Percentiles rank a stretch among this genome's conserved stretches.
These are phyloP conservation scores for Sarocladium oryzae DNA, from an alignment of 2,329 filamentous ascomycete genomes.

Conservation along the genomic window DNA sequence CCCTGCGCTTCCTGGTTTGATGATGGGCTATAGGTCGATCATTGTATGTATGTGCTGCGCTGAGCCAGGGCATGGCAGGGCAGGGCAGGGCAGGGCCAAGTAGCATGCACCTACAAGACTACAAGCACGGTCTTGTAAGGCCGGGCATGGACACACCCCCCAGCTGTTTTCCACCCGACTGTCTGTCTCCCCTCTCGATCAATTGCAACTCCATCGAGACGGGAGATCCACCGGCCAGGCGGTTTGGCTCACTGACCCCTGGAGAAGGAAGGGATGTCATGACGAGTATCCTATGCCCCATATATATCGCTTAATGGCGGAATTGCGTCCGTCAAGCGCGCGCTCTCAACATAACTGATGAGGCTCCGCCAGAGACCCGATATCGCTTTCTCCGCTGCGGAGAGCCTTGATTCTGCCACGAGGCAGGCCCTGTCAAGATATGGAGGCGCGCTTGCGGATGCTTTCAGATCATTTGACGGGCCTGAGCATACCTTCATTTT, in stretches of 20 bases:
- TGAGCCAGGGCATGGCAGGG: too few species aligned
- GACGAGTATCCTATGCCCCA: neutral
- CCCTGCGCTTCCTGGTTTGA: neutral
- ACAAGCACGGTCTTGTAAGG: too few species aligned
- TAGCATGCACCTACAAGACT: neutral
- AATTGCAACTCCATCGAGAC: slow-evolving; percentile 5
- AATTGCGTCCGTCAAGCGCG: slow-evolving; percentile 9
- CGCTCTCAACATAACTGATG: neutral
- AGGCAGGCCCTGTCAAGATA: neutral
- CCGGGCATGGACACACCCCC: neutral
- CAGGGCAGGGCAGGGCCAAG: neutral
- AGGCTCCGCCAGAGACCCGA: neutral
- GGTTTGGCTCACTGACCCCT: neutral
- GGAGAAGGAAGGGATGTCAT: neutral
- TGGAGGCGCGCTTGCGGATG: neutral
- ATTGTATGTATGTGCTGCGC: neutral
- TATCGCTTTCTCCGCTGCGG: slow-evolving; percentile 5
- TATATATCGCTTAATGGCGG: slow-evolving; percentile 13
- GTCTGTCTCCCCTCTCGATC: slow-evolving; percentile 7
- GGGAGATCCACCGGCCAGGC: neutral
- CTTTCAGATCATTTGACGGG: neutral
- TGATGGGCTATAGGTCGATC: slow-evolving; percentile 2
- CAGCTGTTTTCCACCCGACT: neutral
- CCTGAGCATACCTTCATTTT: neutral
- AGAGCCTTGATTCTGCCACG: neutral